These are phyloP conservation scores for Solanum phureja DNA, from an alignment of 257 asterid genomes.

Conservation along the genomic window DNA sequence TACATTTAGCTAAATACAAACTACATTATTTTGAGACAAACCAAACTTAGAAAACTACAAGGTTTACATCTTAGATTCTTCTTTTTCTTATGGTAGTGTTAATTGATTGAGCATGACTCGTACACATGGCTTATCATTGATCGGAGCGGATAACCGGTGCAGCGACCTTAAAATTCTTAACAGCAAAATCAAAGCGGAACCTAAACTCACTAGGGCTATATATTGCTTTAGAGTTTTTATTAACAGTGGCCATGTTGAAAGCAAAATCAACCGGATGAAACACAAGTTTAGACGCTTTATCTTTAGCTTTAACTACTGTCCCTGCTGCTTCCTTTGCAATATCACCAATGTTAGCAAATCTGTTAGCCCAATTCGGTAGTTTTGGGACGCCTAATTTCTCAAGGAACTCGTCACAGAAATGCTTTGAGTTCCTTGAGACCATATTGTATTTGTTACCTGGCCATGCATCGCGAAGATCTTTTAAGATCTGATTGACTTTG, in stretches of 20 bases:
- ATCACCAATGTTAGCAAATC: not conserved
- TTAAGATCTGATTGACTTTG: not conserved
- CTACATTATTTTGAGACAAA: not conserved
- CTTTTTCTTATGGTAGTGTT: too few species aligned
- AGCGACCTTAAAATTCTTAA: not conserved
- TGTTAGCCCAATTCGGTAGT: slow-evolving; percentile 2
- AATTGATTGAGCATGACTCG: too few species aligned
- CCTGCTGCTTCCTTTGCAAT: not conserved
- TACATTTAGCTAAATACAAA: not conserved
- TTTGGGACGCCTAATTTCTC: not conserved
- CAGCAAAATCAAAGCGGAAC: not conserved
- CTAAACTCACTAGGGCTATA: not conserved
- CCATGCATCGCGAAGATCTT: not conserved
- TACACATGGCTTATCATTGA: not conserved
- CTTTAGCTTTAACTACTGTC: not conserved
- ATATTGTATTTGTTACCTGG: not conserved
- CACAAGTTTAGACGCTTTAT: not conserved
- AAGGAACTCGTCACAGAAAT: not conserved
- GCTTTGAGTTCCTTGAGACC: not conserved
- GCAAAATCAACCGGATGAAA: not conserved
- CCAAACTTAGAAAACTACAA: not conserved
- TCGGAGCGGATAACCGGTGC: not conserved
- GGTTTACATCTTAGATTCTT: not conserved
- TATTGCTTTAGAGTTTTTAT: not conserved
- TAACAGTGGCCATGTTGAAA: not conserved